These are phyloP conservation scores for Melanogaster broomeanus DNA, from an alignment of 768 basidiomycete genomes.

Conservation along the genomic window DNA sequence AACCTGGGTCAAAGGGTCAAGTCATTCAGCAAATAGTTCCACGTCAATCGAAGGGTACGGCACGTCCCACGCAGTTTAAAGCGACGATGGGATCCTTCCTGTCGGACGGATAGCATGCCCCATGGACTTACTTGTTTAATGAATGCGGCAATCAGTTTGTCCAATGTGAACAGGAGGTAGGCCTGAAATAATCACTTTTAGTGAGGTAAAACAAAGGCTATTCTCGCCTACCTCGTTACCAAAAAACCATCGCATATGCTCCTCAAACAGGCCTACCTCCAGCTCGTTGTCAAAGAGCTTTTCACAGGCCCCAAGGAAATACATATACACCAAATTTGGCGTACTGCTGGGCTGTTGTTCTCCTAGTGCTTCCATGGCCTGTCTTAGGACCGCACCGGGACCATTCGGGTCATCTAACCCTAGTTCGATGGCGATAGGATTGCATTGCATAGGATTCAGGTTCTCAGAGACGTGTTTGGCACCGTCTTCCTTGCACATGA, in stretches of 20 bases:
- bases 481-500: conserved; percentile 83
- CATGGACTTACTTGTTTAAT: conserved; percentile 79
- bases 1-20: conserved; percentile 52
- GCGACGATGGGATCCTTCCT: background rate
- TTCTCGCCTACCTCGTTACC: conserved; percentile 68
- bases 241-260: conserved; percentile 94
- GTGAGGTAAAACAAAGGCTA: background rate
- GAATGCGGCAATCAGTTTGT: conserved; percentile 86
- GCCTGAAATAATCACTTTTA: conserved; percentile 56
- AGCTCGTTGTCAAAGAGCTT: conserved; percentile 92
- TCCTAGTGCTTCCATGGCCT: conserved; percentile 64
- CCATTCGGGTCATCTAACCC: conserved; percentile 87
- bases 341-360: conserved; percentile 46
- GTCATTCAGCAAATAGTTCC: background rate
- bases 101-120: background rate
- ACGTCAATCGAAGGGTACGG: background rate
- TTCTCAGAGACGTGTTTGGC: conserved; percentile 66
- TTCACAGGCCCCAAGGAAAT: conserved; percentile 88
- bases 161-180: conserved; percentile 90
- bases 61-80: background rate
- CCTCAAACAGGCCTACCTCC: conserved; percentile 91
- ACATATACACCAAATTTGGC: conserved; percentile 79
- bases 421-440: conserved; percentile 80
- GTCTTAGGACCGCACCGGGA: conserved; percentile 60
- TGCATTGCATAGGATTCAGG: conserved; percentile 66